Evolutionary conservation across 2,329 filamentous ascomycete species (phyloP).

Genomic region (Gaeumannomyces tritici): DNA sequence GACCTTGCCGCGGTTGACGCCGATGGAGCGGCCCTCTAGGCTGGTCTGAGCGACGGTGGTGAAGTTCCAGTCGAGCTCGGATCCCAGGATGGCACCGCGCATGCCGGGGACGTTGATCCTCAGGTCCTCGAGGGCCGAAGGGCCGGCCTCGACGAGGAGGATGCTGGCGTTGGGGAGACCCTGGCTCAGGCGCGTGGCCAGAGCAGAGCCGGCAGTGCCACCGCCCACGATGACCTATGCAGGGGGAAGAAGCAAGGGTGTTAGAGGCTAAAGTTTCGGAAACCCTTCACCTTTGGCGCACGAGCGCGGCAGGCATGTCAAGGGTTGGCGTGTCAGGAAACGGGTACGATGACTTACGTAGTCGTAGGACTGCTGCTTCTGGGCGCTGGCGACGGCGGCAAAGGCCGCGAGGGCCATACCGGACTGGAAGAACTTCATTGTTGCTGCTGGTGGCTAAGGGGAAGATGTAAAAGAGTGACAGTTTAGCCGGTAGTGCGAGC

Average conservation of each 20-base stretch:
- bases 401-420: neutral
- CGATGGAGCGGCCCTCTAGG: slow-evolving; percentile 19
- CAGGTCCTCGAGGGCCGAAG: slow-evolving; percentile 12
- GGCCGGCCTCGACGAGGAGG: slow-evolving; percentile 21
- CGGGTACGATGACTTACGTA: neutral
- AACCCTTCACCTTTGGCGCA: no score
- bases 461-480: slow-evolving; percentile 1
- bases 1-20: slow-evolving; percentile 26
- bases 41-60: slow-evolving; percentile 20
- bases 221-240: slow-evolving; percentile 14
- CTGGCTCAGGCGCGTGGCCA: slow-evolving; percentile 15
- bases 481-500: neutral
- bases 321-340: neutral
- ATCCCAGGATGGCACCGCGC: slow-evolving; percentile 14
- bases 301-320: neutral
- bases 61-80: slow-evolving; percentile 27
- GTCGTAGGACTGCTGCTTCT: neutral
- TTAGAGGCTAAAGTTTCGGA: neutral
- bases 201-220: slow-evolving; percentile 15
- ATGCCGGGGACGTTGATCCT: slow-evolving; percentile 19
- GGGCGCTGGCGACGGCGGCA: neutral
- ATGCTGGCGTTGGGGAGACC: slow-evolving; percentile 14
- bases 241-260: neutral
- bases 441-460: neutral
- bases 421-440: neutral